Percentiles rank a stretch among this genome's conserved stretches.
Evolutionary conservation across 2,329 filamentous ascomycete species (phyloP).

Genomic region (Macrophomina phaseolina): DNA sequence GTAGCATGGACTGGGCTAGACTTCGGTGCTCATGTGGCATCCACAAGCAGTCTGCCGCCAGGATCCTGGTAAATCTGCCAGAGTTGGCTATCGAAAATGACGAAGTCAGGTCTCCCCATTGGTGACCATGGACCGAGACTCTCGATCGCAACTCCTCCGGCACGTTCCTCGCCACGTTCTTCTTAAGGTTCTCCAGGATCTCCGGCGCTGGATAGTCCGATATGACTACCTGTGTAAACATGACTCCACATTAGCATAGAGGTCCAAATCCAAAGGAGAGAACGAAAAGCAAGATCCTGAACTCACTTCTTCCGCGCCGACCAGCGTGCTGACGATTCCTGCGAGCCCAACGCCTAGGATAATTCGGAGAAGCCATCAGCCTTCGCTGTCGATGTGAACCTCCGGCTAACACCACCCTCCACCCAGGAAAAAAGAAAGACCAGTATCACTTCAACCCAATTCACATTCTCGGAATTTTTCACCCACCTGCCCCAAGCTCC

Average conservation of each 20-base stretch:
- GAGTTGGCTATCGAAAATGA: slow-evolving; percentile 46
- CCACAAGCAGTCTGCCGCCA: slow-evolving; percentile 78
- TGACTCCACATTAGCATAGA: slow-evolving; percentile 42
- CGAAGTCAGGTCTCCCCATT: slow-evolving; percentile 64
- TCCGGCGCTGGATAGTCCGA: slow-evolving; percentile 71
- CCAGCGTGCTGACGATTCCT: slow-evolving; percentile 53
- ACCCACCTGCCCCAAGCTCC: slow-evolving; percentile 72
- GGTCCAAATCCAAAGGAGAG: neutral
- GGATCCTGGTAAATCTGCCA: slow-evolving; percentile 63
- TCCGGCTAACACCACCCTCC: too few relatives aligned
- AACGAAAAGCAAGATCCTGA: neutral
- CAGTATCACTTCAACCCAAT: slow-evolving; percentile 26
- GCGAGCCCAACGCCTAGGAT: slow-evolving; percentile 51
- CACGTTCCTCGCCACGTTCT: slow-evolving; percentile 64
- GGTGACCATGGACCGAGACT: slow-evolving; percentile 63
- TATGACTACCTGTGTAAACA: slow-evolving; percentile 55
- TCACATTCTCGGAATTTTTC: slow-evolving; percentile 30
- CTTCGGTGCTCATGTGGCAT: slow-evolving; percentile 75
- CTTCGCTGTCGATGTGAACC: neutral
- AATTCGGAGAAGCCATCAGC: slow-evolving; percentile 29
- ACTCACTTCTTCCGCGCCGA: slow-evolving; percentile 51
- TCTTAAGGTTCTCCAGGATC: slow-evolving; percentile 63
- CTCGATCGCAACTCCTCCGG: slow-evolving; percentile 40
- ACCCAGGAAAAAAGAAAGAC: slow-evolving; percentile 37
- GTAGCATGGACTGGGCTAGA: slow-evolving; percentile 65